These are phyloP conservation scores for Phytophthora pluvialis DNA, from an alignment of 352 stramenopile species.

Conservation along the genomic window DNA sequence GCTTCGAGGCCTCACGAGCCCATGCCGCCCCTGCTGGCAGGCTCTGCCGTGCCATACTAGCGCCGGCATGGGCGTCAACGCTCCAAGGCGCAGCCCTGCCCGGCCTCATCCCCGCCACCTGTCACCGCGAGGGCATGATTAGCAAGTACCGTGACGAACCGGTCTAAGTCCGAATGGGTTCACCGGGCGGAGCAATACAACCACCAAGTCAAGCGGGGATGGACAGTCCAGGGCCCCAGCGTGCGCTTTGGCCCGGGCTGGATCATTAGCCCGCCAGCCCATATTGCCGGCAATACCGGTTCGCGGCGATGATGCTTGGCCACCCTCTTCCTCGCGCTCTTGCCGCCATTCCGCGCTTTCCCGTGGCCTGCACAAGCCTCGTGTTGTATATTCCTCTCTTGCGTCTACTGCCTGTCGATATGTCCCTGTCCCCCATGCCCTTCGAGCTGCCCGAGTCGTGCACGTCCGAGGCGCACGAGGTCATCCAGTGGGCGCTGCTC, in stretches of 20 bases:
- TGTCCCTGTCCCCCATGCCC: constrained; percentile 33
- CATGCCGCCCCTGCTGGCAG: not conserved
- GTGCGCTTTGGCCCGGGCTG: not conserved
- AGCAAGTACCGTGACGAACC: not conserved
- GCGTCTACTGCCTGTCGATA: constrained; percentile 21
- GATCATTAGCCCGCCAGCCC: constrained; percentile 22
- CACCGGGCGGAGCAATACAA: not conserved
- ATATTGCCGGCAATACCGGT: constrained; percentile 31
- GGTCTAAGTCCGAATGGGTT: constrained; percentile 38
- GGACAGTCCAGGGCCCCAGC: too few relatives aligned
- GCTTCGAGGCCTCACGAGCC: not conserved
- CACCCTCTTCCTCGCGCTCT: constrained; percentile 28
- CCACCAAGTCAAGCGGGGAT: too few relatives aligned
- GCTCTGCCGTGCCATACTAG: not conserved
- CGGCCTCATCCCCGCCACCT: constrained; percentile 15
- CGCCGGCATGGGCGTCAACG: not conserved
- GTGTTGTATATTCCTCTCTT: constrained; percentile 28
- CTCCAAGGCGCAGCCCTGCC: not conserved
- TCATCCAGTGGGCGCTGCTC: constrained; percentile 46
- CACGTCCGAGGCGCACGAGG: constrained; percentile 32
- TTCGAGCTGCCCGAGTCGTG: constrained; percentile 32
- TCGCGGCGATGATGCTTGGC: constrained; percentile 25
- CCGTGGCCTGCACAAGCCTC: constrained; percentile 37
- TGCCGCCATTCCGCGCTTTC: constrained; percentile 45
- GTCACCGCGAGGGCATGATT: constrained; percentile 8